Evolutionary conservation across 345 rosid species (phyloP), one percentile per base, ranked within the genome.

Genomic region (Lepidium africanum): DNA sequence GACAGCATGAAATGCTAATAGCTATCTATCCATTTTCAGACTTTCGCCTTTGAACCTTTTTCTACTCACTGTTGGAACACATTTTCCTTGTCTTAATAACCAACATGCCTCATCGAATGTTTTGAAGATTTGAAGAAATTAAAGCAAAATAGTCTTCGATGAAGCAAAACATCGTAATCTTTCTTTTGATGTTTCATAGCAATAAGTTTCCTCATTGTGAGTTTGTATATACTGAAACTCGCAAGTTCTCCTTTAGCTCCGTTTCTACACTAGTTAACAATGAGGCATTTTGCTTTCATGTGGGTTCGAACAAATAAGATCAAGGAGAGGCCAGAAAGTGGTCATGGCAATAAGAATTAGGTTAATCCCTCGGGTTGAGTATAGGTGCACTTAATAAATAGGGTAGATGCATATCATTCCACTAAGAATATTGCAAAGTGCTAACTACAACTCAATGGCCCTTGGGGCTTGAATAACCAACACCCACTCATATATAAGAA

Each of bases 1-100:
- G 13, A 10, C 27, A 63, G 9, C 58, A 17, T 38, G 27, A 38
- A 21, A 47, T 56, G 59, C 32, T 72, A 10, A 27, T 33, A 47
- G 14, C 33, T 63, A 2, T 57, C 62, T 42, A 54, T 27, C 67
- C 35, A 30, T 72, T 48, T n/a, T n/a, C 42, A 63, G 52, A 55
- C 64, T 39, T 14, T 63, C 2, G 4, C 48, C n/a, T 63, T 55
- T 36, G 45, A 39, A 57, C 25, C 11, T 72, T 21, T 21, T 21
- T 9, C 35, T 30, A 6, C 15, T 25, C 61, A 25, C 43, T 55
- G 10, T 16, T 55, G 46, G 59, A 57, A 59, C 66, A 58, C 65
- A 66, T 65, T 65, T 65, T 49, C 15, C 27, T 14, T 49, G 33
- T 32, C 53, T 57, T 13, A 72, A 65, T 72, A 72, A 72, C 35